A percentile compares a stretch with the other conserved stretches of the same genome.
phyloP scores from a whole-genome alignment of 2,329 filamentous ascomycete genomes.

The Fusarium sp. region DNA sequence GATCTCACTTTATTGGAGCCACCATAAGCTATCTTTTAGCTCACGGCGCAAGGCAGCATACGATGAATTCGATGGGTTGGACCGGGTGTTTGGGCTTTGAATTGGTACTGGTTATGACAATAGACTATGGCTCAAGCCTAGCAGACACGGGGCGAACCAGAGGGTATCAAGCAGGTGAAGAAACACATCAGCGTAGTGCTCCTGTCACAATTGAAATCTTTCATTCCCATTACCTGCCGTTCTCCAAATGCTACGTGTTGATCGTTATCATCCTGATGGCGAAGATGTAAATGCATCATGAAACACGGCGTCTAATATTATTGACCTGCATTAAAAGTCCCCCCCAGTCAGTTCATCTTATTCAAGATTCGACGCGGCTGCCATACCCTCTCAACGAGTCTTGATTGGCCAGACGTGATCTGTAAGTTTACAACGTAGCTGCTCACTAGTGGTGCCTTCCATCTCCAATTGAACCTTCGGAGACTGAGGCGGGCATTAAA shows the following conservation, averaged over 20 bases:
- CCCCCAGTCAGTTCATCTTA: background rate
- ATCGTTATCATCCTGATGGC: slow-evolving; percentile 8
- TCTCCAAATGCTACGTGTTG: background rate
- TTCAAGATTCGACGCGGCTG: slow-evolving; percentile 6
- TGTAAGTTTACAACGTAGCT: slow-evolving; percentile 14
- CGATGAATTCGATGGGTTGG: slow-evolving; percentile 33
- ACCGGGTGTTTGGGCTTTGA: slow-evolving; percentile 28
- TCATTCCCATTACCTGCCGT: background rate
- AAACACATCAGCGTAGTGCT: slow-evolving; percentile 6
- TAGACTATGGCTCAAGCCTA: slow-evolving; percentile 47
- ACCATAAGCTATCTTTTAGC: slow-evolving; percentile 33
- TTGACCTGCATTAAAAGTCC: background rate
- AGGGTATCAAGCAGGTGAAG: slow-evolving; percentile 13
- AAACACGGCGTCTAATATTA: slow-evolving; percentile 12
- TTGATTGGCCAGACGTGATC: slow-evolving; percentile 20
- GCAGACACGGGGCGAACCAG: slow-evolving; percentile 34
- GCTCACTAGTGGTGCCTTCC: slow-evolving; percentile 20
- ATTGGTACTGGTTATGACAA: slow-evolving; percentile 38
- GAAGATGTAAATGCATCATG: slow-evolving; percentile 31
- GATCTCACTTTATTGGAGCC: slow-evolving; percentile 33
- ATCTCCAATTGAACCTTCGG: slow-evolving; percentile 11
- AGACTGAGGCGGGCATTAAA: slow-evolving; percentile 12
- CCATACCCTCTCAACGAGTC: slow-evolving; percentile 13
- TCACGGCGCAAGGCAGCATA: slow-evolving; percentile 43
- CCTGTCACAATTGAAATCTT: slow-evolving; percentile 24